These are phyloP conservation scores for Dothiorella sarmentorum DNA, from an alignment of 2,329 filamentous ascomycete species.

Conservation along the genomic window DNA sequence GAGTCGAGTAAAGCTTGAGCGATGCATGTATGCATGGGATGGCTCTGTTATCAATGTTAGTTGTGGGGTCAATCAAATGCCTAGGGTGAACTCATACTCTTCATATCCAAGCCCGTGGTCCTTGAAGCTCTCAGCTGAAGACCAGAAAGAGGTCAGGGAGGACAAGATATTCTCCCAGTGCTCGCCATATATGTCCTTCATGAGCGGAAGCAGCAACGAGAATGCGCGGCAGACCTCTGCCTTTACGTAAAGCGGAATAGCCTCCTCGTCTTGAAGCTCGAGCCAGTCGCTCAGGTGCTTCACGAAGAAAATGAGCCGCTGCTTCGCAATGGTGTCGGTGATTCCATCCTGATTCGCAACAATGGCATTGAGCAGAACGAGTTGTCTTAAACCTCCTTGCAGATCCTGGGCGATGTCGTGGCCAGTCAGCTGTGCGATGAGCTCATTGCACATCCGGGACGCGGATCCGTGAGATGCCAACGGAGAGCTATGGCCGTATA, in stretches of 20 bases:
- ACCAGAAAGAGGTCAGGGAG: conserved; percentile 38
- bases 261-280: conserved; percentile 46
- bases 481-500: conserved; percentile 49
- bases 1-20: conserved; percentile 62
- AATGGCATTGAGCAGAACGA: conserved; percentile 55
- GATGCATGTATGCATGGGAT: conserved; percentile 66
- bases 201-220: conserved; percentile 62
- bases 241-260: conserved; percentile 50
- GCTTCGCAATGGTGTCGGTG: conserved; percentile 49
- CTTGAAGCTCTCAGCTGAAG: neutral
- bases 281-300: conserved; percentile 74
- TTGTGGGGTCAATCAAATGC: neutral
- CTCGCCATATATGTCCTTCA: conserved; percentile 79
- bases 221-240: conserved; percentile 55
- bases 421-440: conserved; percentile 58
- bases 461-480: conserved; percentile 48
- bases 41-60: conserved; percentile 21
- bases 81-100: neutral
- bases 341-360: conserved; percentile 48
- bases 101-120: conserved; percentile 3
- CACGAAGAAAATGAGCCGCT: conserved; percentile 77
- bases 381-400: conserved; percentile 47
- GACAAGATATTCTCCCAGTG: conserved; percentile 65
- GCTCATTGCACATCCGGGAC: conserved; percentile 56
- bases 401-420: conserved; percentile 45